A percentile compares a stretch with the other conserved stretches of the same genome.
Evolutionary conservation across 192 early-diverging fungal genomes (phyloP).

Genomic region (Linnemannia zychae): DNA sequence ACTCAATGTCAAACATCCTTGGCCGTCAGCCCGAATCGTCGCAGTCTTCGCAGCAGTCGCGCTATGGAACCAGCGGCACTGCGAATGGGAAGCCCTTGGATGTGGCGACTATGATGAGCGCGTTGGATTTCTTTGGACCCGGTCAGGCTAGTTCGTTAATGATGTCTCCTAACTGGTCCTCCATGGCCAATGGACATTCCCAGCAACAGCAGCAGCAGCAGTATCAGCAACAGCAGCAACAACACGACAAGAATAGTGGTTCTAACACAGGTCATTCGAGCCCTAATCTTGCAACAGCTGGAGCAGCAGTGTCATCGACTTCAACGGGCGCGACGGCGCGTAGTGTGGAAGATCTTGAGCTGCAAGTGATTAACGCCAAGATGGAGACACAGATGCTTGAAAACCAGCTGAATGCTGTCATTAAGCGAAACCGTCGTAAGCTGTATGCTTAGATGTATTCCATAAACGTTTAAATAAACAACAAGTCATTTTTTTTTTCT

Average conservation of each 20-base stretch:
- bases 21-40: conserved; percentile 22
- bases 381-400: conserved; percentile 56
- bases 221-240: conserved; percentile 11
- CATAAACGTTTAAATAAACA: background rate
- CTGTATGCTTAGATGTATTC: conserved; percentile 29
- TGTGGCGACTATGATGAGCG: conserved; percentile 48
- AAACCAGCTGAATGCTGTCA: conserved; percentile 52
- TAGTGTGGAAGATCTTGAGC: conserved; percentile 50
- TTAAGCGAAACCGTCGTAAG: conserved; percentile 55
- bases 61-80: background rate
- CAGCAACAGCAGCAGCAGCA: conserved; percentile 11
- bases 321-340: conserved; percentile 2
- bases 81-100: conserved; percentile 31
- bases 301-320: background rate
- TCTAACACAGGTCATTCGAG: background rate
- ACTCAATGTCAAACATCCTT: conserved; percentile 32
- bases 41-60: background rate
- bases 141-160: conserved; percentile 28
- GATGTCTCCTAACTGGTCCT: conserved; percentile 37
- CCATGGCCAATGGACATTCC: conserved; percentile 9
- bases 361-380: conserved; percentile 55
- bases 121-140: conserved; percentile 46
- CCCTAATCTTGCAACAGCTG: background rate
- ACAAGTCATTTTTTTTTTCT: too few relatives aligned
- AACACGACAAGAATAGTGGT: conserved; percentile 10